phyloP scores from a whole-genome alignment of 805 yeast genomes.

The Cyberlindnera nakhonratchasimensis region DNA sequence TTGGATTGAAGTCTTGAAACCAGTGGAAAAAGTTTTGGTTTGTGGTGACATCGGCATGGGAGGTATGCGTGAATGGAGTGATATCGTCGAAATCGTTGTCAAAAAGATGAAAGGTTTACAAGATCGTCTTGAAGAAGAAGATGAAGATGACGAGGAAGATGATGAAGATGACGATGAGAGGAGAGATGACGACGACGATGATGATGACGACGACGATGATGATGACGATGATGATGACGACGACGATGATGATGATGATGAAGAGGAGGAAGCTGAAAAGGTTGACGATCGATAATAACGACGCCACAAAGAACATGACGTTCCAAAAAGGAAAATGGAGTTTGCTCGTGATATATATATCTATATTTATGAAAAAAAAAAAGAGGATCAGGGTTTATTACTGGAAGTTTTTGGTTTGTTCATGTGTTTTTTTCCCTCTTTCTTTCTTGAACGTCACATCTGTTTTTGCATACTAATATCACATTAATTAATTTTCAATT shows the following conservation, averaged over 20 bases:
- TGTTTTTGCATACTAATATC: neutral
- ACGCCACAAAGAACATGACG: neutral
- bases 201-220: conserved; percentile 39
- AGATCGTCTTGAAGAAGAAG: conserved; percentile 40
- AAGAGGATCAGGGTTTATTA: too few species aligned
- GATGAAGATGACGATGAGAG: conserved; percentile 38
- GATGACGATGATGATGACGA: conserved; percentile 40
- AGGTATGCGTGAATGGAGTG: conserved; percentile 88
- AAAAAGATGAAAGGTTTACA: conserved; percentile 25
- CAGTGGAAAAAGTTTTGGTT: conserved; percentile 73
- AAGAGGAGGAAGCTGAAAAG: neutral
- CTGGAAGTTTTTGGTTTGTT: neutral
- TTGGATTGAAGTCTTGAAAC: conserved; percentile 68
- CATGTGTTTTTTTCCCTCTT: neutral
- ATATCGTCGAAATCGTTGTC: conserved; percentile 60
- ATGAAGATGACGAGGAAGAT: conserved; percentile 40
- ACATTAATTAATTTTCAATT: too few species aligned
- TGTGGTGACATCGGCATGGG: conserved; percentile 93
- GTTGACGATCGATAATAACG: neutral
- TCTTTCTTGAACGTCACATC: neutral
- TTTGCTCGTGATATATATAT: too few species aligned
- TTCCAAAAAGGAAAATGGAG: neutral
- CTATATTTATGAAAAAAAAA: too few species aligned
- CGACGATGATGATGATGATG: conserved; percentile 12
- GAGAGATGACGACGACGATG: conserved; percentile 36